Base-by-base conservation (phyloP, 495 filamentous ascomycete genomes). In the Lentithecium fluviatile region DNA sequence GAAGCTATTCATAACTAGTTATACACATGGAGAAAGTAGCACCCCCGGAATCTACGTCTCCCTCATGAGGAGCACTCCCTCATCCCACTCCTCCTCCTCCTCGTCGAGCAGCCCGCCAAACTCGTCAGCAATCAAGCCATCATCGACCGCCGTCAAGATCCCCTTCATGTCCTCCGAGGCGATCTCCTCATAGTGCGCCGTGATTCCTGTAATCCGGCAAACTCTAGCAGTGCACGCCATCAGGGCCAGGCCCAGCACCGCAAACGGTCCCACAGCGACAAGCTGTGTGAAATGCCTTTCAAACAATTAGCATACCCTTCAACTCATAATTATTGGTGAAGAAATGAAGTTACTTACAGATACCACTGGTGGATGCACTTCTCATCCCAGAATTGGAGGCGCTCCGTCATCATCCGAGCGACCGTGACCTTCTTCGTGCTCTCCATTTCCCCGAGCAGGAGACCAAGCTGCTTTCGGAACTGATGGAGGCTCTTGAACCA, bases 101-200 rank as follows among this genome's bases (percentile, higher is more conserved):
- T 52, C 53, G 17, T 23, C 59, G n/a, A 56, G 13, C 45, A 67
- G n/a, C 13, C 29, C 42, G 19, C 65, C 65, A 34, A 56, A 64
- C 8, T 43, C 46, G 2, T 57, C 40, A 19, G 26, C 49, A 6
- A 47, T 38, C 1, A 5, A 23, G 4, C 60, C 60, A 0, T 53
- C 46, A 45, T 63, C 56, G 2, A 68, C 43, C 5, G 21, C 50
- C 36, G 38, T n/a, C 6, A 68, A 25, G 10, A 61, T 56, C 3
- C 19, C 34, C 34, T 64, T 52, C 60, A 64, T 64, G 38, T 68
- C 56, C 19, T 64, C 56, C 34, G 15, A 32, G 6, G 48, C 60
- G n/a, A 67, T 64, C 46, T 68, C 56, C 50, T 64, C 55, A 32
- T 68, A 68, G 11, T 60, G 24, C 8, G 56, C 56, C 0, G 65